Evolutionary conservation across 73 alveolate genomes (phyloP).

Genomic region (Symbiodinium pilosum): DNA sequence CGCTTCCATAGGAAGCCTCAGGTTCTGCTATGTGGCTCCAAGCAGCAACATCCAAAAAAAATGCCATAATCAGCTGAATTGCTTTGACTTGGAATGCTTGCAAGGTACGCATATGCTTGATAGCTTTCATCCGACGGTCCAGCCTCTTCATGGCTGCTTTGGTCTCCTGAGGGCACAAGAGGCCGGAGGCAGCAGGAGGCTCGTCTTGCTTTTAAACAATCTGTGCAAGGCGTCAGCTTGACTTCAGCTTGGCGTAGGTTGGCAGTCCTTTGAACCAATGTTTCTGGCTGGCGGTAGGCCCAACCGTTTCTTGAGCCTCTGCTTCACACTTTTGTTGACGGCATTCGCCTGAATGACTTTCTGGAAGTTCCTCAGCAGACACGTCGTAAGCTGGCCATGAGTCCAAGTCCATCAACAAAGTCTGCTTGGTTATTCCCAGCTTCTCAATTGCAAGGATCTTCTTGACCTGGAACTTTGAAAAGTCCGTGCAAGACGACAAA

Average conservation of each 20-base stretch:
- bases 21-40: not conserved
- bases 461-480: not conserved
- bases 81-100: not conserved
- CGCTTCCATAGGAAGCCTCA: slow-evolving; percentile 67
- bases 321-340: slow-evolving; percentile 63
- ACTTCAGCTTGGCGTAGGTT: not conserved
- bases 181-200: not conserved
- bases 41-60: not conserved
- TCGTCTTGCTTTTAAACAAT: too few species aligned
- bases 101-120: slow-evolving; percentile 46
- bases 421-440: not conserved
- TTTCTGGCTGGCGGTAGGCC: slow-evolving; percentile 91
- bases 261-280: slow-evolving; percentile 58
- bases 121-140: slow-evolving; percentile 71
- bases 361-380: slow-evolving; percentile 20
- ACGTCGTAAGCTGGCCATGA: too few species aligned
- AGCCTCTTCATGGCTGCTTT: slow-evolving; percentile 81
- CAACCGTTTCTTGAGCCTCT: slow-evolving; percentile 50
- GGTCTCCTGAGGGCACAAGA: slow-evolving; percentile 34
- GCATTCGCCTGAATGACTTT: slow-evolving; percentile 18
- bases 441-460: not conserved
- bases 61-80: too few species aligned
- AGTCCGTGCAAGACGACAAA: not conserved
- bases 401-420: too few species aligned
- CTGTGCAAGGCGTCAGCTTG: too few species aligned